These are phyloP conservation scores for Davidsoniella eucalypti DNA, from an alignment of 2,329 filamentous ascomycete genomes.

Conservation along the genomic window DNA sequence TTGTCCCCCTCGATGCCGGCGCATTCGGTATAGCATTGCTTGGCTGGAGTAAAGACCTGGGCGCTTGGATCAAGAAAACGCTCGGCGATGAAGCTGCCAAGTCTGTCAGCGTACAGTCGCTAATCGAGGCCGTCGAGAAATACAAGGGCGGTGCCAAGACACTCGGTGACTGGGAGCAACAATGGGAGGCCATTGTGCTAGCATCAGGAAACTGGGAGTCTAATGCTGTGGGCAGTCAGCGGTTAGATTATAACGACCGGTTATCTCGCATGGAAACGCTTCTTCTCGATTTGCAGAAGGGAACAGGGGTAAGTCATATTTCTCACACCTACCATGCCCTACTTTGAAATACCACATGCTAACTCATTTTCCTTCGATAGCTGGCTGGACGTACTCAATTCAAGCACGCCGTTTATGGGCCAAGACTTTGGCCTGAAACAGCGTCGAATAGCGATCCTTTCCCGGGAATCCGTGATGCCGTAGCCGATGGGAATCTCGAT, in stretches of 20 bases:
- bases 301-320: conserved; percentile 51
- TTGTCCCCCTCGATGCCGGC: conserved; percentile 67
- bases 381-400: conserved; percentile 80
- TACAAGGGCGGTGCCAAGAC: conserved; percentile 35
- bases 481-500: conserved; percentile 55
- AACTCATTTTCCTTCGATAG: conserved; percentile 24
- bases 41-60: conserved; percentile 49
- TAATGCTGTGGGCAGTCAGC: conserved; percentile 44
- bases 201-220: conserved; percentile 62
- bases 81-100: conserved; percentile 19
- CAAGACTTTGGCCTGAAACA: conserved; percentile 57
- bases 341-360: conserved; percentile 1
- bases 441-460: conserved; percentile 43
- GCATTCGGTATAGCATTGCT: conserved; percentile 53
- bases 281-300: conserved; percentile 57
- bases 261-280: conserved; percentile 71
- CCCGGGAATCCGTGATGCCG: conserved; percentile 69
- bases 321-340: conserved; percentile 4
- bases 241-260: conserved; percentile 62
- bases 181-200: conserved; percentile 60
- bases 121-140: conserved; percentile 39
- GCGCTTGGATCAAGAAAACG: conserved; percentile 44
- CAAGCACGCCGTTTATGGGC: conserved; percentile 83
- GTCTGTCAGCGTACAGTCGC: conserved; percentile 19
- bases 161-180: conserved; percentile 51